phyloP scores from a whole-genome alignment of 495 filamentous ascomycete genomes.

The Hypoxylon lienhwacheense region DNA sequence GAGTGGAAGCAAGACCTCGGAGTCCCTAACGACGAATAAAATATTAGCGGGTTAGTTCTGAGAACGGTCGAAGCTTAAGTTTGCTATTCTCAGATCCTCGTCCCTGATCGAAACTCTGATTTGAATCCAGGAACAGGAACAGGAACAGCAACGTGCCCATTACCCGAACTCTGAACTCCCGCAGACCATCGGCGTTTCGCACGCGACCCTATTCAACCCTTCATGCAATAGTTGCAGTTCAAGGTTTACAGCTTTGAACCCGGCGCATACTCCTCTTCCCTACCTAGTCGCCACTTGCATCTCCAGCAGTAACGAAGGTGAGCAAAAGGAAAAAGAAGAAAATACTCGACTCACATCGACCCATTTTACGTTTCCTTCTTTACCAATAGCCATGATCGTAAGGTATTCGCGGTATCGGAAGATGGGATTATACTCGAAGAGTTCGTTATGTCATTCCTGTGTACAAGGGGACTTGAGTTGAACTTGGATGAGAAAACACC shows the following conservation, averaged over 20 bases:
- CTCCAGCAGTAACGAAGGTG: not conserved
- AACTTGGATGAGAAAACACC: not conserved
- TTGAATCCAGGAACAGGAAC: not conserved
- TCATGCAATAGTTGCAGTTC: not conserved
- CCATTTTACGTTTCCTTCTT: slow-evolving; percentile 66
- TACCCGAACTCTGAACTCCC: not conserved
- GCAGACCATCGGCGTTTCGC: not conserved
- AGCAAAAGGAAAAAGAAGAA: no score
- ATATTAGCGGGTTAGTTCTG: slow-evolving; percentile 11
- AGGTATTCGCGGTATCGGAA: slow-evolving; percentile 11
- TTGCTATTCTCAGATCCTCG: not conserved
- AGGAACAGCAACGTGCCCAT: not conserved
- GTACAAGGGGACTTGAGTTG: not conserved
- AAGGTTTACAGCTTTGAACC: not conserved
- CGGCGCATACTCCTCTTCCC: not conserved
- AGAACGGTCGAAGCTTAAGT: not conserved
- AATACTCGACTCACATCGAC: slow-evolving; percentile 58
- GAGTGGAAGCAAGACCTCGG: slow-evolving; percentile 63
- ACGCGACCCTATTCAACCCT: no score
- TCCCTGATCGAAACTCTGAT: not conserved
- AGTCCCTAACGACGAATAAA: slow-evolving; percentile 53
- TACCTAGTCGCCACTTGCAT: not conserved
- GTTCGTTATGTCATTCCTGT: slow-evolving; percentile 35
- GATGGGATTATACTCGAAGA: not conserved
- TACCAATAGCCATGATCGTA: slow-evolving; percentile 45